Percentiles rank a stretch among this genome's conserved stretches.
Conservation (phyloP, 129 eudicot genomes). For the Artemisia argyi region DNA sequence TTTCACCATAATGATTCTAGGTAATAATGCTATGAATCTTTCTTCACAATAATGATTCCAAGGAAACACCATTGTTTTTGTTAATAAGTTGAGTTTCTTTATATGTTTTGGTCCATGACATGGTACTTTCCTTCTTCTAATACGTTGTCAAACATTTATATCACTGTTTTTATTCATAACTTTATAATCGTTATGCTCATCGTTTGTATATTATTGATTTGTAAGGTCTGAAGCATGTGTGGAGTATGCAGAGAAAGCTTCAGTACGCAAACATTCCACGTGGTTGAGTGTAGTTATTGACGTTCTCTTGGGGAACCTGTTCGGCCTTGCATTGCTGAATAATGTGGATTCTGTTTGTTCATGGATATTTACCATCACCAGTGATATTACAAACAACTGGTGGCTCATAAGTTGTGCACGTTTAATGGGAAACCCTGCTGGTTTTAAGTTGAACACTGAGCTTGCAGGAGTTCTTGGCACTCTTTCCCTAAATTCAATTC, state of each 20-base stretch:
- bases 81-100: no score
- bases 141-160: no score
- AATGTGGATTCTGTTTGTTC: slow-evolving; percentile 47
- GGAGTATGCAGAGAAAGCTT: slow-evolving; percentile 85
- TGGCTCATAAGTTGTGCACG: slow-evolving; percentile 86
- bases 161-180: no score
- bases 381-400: slow-evolving; percentile 58
- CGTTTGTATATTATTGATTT: slow-evolving; percentile 24
- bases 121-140: no score
- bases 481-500: slow-evolving; percentile 76
- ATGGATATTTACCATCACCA: slow-evolving; percentile 47
- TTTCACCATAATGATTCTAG: slow-evolving; percentile 60
- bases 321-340: slow-evolving; percentile 59
- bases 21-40: slow-evolving; percentile 36
- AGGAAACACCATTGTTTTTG: no score
- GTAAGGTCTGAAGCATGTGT: slow-evolving; percentile 75
- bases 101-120: no score
- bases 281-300: slow-evolving; percentile 80
- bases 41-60: no score
- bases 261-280: slow-evolving; percentile 64
- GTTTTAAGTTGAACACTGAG: slow-evolving; percentile 92
- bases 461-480: slow-evolving; percentile 91
- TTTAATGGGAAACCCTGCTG: slow-evolving; percentile 97
- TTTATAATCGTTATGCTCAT: slow-evolving; percentile 3
- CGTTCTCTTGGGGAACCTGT: slow-evolving; percentile 65